phyloP scores from a whole-genome alignment of 1,284 basidiomycete species.

The Sporisorium scitamineum region DNA sequence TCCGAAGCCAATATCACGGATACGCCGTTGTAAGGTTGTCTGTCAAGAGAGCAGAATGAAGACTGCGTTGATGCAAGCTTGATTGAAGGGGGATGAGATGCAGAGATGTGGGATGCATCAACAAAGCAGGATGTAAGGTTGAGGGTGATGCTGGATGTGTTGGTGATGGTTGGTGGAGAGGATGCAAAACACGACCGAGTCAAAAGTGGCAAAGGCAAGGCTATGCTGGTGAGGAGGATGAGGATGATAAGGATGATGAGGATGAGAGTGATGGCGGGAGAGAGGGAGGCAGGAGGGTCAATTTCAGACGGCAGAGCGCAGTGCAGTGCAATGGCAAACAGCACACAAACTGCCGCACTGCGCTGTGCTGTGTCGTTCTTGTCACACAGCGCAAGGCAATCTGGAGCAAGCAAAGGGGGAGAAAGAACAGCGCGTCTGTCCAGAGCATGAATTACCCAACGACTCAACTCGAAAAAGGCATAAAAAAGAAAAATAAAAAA shows the following conservation, averaged over 20 bases:
- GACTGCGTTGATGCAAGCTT: neutral
- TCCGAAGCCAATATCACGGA: constrained; percentile 3
- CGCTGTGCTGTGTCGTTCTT: neutral
- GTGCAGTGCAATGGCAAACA: too few relatives aligned
- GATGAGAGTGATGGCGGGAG: neutral
- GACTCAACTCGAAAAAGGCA: too few relatives aligned
- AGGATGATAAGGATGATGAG: neutral
- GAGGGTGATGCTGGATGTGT: neutral
- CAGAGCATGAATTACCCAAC: neutral
- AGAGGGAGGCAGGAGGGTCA: neutral
- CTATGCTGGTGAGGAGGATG: neutral
- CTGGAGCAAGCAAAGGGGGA: neutral
- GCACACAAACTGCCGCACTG: neutral
- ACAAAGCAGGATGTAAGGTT: neutral
- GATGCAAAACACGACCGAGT: constrained; percentile 1
- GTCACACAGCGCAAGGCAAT: constrained; percentile 1
- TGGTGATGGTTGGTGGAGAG: neutral
- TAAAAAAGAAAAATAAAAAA: neutral
- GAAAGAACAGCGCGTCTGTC: neutral
- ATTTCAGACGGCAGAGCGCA: too few relatives aligned
- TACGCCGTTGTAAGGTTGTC: neutral
- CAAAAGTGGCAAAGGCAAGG: neutral
- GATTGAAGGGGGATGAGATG: too few relatives aligned
- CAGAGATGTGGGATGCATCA: constrained; percentile 5
- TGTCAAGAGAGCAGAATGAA: neutral